Conservation (phyloP, 176 grass and related monocot species). For the Puya raimondii region DNA sequence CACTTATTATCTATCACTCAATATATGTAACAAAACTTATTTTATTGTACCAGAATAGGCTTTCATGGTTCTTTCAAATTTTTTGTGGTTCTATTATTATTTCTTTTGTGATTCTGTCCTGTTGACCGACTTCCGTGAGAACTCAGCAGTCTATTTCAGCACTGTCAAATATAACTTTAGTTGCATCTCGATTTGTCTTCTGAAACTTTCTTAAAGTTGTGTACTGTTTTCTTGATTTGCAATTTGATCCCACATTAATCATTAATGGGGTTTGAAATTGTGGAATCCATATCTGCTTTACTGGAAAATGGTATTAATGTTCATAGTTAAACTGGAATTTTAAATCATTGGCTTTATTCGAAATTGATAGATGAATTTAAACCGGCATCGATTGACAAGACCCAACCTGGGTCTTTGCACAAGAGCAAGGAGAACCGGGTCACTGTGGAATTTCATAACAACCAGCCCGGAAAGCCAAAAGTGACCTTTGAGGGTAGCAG, state of each 20-base stretch:
- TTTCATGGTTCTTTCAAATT: neutral
- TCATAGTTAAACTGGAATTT: neutral
- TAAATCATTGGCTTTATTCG: slow-evolving; percentile 8
- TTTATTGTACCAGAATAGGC: no score
- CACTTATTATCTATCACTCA: neutral
- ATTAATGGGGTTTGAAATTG: no score
- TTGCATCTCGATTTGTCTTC: no score
- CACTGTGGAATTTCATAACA: slow-evolving; percentile 94
- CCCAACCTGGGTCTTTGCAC: slow-evolving; percentile 72
- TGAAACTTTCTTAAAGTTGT: no score
- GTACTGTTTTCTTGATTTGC: no score
- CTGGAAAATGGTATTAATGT: neutral
- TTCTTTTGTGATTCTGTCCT: neutral
- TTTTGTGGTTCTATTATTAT: neutral
- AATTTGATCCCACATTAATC: no score
- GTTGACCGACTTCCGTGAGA: neutral
- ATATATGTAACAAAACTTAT: neutral
- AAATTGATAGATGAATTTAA: slow-evolving; percentile 88
- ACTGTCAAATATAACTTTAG: no score
- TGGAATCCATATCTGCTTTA: no score
- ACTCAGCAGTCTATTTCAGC: no score
- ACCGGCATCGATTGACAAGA: slow-evolving; percentile 97
- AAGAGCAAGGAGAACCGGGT: slow-evolving; percentile 89
- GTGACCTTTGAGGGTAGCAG: slow-evolving; percentile 88
- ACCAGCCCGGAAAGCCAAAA: slow-evolving; percentile 79